Base-by-base conservation (phyloP, 805 yeast species). In the Maudiozyma serrabonitensis region DNA sequence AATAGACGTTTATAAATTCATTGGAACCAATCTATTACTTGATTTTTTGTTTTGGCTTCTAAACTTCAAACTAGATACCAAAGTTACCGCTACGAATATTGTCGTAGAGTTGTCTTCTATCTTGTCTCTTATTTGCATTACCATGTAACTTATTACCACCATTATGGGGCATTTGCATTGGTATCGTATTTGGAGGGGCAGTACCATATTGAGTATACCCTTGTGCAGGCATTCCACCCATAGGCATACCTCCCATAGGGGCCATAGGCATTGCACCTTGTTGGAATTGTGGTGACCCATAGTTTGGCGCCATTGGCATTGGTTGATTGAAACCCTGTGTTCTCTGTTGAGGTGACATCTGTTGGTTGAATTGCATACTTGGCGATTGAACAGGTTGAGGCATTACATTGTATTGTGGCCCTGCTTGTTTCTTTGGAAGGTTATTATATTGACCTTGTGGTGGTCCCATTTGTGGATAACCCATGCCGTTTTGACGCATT, bases 11-110 rank as follows among this genome's bases (percentile, higher is more conserved):
- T 28, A 28, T 28, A 9, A 4, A 28, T 28, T 28, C 32, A 6
- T 2, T 28, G 9, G 32, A 28, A 28, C 9, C 32, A 28, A 28
- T 8, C 6, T 28, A 9, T 28, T 28, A 9, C 6, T 28, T 28
- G 32, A 3, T 11, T 28, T 28, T 28, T 28, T 9, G 2, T 28
- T 28, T 28, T 28, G 9, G 23, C 23, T 4, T 21, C 23, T 21
- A 21, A 21, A 21, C 23, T 4, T 21, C 23, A 21, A 21, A n/a
- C 52, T 66, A 83, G 37, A 84, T 82, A 43, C 91, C 91, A 67
- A 83, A 84, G 48, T 75, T 75, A 31, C 84, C 85, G 50, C 77
- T 79, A 58, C 78, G 76, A 45, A 84, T 73, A 1, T 87, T 86
- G 46, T 79, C 75, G 56, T 88, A 73, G 43, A 84, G 70, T 47